phyloP scores from a whole-genome alignment of 2,329 filamentous ascomycete species.

The Penicillium hesseltinei region DNA sequence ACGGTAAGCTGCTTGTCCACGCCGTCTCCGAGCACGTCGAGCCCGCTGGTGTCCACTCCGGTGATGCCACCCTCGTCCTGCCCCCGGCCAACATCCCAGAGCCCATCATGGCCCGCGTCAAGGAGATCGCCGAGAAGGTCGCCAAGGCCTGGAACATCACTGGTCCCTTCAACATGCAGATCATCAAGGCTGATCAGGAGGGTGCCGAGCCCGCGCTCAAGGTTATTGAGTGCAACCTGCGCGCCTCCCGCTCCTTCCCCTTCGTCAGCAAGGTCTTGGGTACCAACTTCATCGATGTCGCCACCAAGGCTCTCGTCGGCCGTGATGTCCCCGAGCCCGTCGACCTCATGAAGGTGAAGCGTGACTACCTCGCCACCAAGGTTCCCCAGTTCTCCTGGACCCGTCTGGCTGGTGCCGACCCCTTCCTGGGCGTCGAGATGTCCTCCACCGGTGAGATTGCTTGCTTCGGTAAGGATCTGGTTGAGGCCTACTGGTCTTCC shows the following conservation, averaged over 20 bases:
- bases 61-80: constrained; percentile 90
- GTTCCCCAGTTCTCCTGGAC: constrained; percentile 99
- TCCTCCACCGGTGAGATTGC: constrained; percentile 95
- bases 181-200: constrained; percentile 85
- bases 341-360: constrained; percentile 85
- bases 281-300: constrained; percentile 93
- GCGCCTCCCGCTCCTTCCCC: constrained; percentile 95
- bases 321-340: constrained; percentile 78
- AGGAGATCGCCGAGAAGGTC: constrained; percentile 94
- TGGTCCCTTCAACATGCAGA: constrained; percentile 99
- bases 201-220: constrained; percentile 76
- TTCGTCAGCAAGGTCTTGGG: constrained; percentile 97
- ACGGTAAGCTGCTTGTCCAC: constrained; percentile 84
- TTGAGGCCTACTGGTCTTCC: constrained; percentile 97
- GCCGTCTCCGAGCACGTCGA: constrained; percentile 95
- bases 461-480: constrained; percentile 92
- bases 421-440: constrained; percentile 98
- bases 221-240: constrained; percentile 97
- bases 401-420: constrained; percentile 91
- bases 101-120: constrained; percentile 76
- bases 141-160: constrained; percentile 97
- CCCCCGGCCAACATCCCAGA: constrained; percentile 79
- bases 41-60: constrained; percentile 95
- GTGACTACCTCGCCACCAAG: constrained; percentile 93
- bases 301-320: constrained; percentile 86